Conservation (phyloP, 1,139 yeast species). For the Zygosaccharomyces pseudobailii region DNA sequence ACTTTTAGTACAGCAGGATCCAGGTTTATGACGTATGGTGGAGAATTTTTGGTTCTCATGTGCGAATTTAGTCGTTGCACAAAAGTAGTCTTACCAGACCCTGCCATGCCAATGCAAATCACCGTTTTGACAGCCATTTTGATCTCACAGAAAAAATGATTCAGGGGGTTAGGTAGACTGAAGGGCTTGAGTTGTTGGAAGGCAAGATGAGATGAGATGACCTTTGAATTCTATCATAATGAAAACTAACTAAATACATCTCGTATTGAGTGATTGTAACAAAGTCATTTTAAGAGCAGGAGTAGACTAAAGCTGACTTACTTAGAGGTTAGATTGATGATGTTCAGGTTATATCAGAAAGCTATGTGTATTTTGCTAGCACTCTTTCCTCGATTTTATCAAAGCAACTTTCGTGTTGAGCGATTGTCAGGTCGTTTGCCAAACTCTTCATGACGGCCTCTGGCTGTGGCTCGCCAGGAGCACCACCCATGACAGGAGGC, state of each 20-base stretch:
- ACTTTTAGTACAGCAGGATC: constrained; percentile 95
- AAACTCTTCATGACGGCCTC: constrained; percentile 61
- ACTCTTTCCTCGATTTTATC: constrained; percentile 66
- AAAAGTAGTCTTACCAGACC: constrained; percentile 96
- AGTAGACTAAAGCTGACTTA: too few relatives aligned
- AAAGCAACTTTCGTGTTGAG: constrained; percentile 53
- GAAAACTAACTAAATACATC: not conserved
- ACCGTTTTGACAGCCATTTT: constrained; percentile 60
- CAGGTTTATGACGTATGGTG: constrained; percentile 84
- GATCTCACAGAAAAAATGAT: not conserved
- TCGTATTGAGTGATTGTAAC: not conserved
- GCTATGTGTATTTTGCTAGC: constrained; percentile 34
- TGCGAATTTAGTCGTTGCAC: constrained; percentile 93
- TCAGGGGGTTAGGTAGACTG: too few relatives aligned
- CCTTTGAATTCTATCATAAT: not conserved
- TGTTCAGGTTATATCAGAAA: not conserved
- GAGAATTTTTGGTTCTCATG: constrained; percentile 59
- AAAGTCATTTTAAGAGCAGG: not conserved
- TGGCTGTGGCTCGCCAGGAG: constrained; percentile 57
- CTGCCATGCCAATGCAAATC: constrained; percentile 94
- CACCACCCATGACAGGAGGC: constrained; percentile 35
- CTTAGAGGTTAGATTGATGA: too few relatives aligned
- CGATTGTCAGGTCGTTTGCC: constrained; percentile 71
- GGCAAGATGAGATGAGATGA: not conserved
- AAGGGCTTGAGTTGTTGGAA: not conserved